Conservation (phyloP, 1,284 basidiomycete genomes). For the Retiboletus fuscus region DNA sequence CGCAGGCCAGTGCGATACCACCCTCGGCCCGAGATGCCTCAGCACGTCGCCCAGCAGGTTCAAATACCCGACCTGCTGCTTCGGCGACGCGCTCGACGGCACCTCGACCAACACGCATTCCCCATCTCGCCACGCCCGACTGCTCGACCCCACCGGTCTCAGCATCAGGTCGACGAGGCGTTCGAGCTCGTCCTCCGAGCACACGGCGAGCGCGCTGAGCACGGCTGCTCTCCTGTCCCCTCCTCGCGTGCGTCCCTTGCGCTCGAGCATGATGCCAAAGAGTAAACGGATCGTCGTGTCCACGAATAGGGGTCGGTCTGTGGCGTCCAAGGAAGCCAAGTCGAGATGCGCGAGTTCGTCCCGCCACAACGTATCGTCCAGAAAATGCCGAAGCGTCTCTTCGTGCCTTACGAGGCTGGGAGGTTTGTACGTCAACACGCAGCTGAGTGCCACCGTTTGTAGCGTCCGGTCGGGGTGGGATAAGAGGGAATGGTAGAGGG, state of each 20-base stretch:
- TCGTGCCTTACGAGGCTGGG: slow-evolving; percentile 75
- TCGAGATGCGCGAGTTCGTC: slow-evolving; percentile 87
- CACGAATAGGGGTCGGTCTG: slow-evolving; percentile 79
- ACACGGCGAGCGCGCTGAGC: slow-evolving; percentile 78
- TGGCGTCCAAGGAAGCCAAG: slow-evolving; percentile 70
- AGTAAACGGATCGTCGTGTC: slow-evolving; percentile 82
- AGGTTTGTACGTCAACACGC: slow-evolving; percentile 87
- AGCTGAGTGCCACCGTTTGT: slow-evolving; percentile 83
- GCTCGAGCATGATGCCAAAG: slow-evolving; percentile 92
- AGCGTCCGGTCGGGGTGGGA: slow-evolving; percentile 88
- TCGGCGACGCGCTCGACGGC: slow-evolving; percentile 59
- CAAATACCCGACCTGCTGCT: slow-evolving; percentile 87
- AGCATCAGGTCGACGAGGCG: slow-evolving; percentile 93
- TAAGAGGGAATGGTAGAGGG: slow-evolving; percentile 80
- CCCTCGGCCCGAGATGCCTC: slow-evolving; percentile 80
- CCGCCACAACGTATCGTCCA: slow-evolving; percentile 91
- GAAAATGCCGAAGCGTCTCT: slow-evolving; percentile 74
- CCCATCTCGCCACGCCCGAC: slow-evolving; percentile 40
- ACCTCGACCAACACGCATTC: slow-evolving; percentile 49
- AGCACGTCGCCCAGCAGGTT: slow-evolving; percentile 87
- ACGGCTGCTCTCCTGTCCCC: slow-evolving; percentile 84
- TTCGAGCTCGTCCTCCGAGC: slow-evolving; percentile 79
- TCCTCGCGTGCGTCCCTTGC: slow-evolving; percentile 77
- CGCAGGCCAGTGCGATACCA: slow-evolving; percentile 77
- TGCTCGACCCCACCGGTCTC: slow-evolving; percentile 69